phyloP scores from a whole-genome alignment of 2,329 filamentous ascomycete genomes.

The Pseudogymnoascus sp. region DNA sequence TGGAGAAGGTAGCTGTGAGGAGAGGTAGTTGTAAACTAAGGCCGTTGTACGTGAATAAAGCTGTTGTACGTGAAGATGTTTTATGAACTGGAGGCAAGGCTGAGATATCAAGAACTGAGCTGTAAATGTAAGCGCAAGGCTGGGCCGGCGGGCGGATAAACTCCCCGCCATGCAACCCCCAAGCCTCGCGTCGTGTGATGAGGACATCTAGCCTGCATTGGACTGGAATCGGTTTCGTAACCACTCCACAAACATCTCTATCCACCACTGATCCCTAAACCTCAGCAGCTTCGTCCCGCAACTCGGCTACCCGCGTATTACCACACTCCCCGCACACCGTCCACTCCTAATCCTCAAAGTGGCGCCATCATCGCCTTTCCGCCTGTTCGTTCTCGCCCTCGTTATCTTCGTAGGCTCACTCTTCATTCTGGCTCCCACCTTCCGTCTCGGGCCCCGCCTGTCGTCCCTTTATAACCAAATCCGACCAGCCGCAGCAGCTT shows the following conservation, averaged over 20 bases:
- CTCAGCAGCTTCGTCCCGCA: background rate
- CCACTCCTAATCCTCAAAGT: slow-evolving; percentile 10
- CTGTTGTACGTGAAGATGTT: background rate
- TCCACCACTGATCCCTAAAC: background rate
- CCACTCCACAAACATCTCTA: background rate
- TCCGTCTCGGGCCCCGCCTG: slow-evolving; percentile 40
- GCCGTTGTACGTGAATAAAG: background rate
- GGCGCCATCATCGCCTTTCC: slow-evolving; percentile 16
- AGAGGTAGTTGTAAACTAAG: background rate
- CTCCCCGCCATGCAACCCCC: background rate
- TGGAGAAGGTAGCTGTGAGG: background rate
- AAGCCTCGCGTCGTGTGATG: background rate
- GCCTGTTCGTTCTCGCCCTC: slow-evolving; percentile 42
- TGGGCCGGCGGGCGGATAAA: background rate
- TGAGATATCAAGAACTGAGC: background rate
- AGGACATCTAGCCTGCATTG: background rate
- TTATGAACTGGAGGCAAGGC: background rate
- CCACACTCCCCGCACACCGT: background rate
- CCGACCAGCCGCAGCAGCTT: slow-evolving; percentile 24
- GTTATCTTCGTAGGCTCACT: slow-evolving; percentile 46
- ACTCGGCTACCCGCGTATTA: slow-evolving; percentile 3
- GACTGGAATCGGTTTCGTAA: background rate
- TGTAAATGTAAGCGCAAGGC: background rate
- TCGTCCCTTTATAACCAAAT: slow-evolving; percentile 49
- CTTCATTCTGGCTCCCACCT: slow-evolving; percentile 59